Base-by-base conservation (phyloP, 768 basidiomycete genomes). In the Asterophora parasitica region DNA sequence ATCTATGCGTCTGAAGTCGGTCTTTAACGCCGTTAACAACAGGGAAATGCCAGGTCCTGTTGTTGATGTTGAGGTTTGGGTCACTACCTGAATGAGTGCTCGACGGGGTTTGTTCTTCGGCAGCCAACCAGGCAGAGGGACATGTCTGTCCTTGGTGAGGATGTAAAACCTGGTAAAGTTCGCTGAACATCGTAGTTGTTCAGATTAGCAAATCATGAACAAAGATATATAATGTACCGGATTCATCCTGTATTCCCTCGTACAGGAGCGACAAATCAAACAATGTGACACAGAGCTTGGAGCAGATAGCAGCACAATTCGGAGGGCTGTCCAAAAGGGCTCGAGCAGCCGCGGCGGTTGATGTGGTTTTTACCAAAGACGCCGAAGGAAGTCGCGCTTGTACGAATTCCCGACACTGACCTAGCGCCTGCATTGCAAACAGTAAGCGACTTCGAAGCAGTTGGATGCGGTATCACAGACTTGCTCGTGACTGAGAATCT, bases 401-500 rank as follows among this genome's bases (percentile, higher is more conserved):
- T 15, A 91, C 63, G 65, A 85, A 91, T 13, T 59, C 66, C n/a
- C 69, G 71, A 62, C 88, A 92, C 64, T 92, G 88, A 12, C 88
- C 88, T 19, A 91, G 64, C 11, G 88, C 88, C 88, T 90, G 51
- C 2, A 42, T n/a, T 27, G 10, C 20, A 45, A 51, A 10, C 28
- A 7, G 28, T 19, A 35, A 51, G 33, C 19, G 34, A 30, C 9
- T 46, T 42, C 42, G 42, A 32, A 53, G 41, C 8, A 27, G 32
- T 8, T 20, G 16, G 6, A 37, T 37, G 40, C 48, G n/a, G 27
- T 40, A 31, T 31, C 2, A 45, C 58, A 42, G 46, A 88, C 88
- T 70, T 91, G 88, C 59, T 90, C 88, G 52, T 92, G 88, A 65
- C 88, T 91, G 55, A 88, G 58, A 12, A 92, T 71, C 46, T 62